Conservation (phyloP, 352 stramenopile genomes). For the Globisporangium okanoganense region DNA sequence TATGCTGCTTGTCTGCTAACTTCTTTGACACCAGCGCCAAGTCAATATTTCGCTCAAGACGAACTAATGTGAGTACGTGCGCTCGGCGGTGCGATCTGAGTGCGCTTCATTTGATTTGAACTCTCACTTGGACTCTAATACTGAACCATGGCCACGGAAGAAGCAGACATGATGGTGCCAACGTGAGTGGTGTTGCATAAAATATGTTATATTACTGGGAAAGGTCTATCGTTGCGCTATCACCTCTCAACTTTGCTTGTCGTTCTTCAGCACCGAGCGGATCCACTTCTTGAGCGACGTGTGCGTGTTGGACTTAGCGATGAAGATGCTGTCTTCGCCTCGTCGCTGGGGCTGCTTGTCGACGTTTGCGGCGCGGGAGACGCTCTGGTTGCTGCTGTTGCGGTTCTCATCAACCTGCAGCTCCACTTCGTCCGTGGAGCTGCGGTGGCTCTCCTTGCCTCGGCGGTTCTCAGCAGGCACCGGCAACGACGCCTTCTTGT, state of each 20-base stretch:
- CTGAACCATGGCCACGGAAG: not conserved
- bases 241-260: slow-evolving; percentile 6
- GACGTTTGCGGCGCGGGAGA: slow-evolving; percentile 22
- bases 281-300: slow-evolving; percentile 69
- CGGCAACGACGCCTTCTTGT: slow-evolving; percentile 16
- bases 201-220: slow-evolving; percentile 8
- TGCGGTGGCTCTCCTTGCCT: slow-evolving; percentile 20
- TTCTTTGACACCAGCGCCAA: too few species aligned
- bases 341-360: slow-evolving; percentile 19
- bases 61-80: too few species aligned
- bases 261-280: slow-evolving; percentile 56
- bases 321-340: slow-evolving; percentile 41
- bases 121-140: too few species aligned
- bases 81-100: too few species aligned
- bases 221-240: slow-evolving; percentile 5
- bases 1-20: too few species aligned
- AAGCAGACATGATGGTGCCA: too few species aligned
- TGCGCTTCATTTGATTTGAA: too few species aligned
- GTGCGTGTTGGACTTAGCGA: slow-evolving; percentile 69
- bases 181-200: slow-evolving; percentile 1
- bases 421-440: slow-evolving; percentile 21
- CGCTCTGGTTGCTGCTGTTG: slow-evolving; percentile 20
- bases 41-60: too few species aligned
- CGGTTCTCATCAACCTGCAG: slow-evolving; percentile 15
- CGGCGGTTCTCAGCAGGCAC: slow-evolving; percentile 13